Evolutionary conservation across 345 rosid genomes (phyloP).

Genomic region (Citrus trifoliata): DNA sequence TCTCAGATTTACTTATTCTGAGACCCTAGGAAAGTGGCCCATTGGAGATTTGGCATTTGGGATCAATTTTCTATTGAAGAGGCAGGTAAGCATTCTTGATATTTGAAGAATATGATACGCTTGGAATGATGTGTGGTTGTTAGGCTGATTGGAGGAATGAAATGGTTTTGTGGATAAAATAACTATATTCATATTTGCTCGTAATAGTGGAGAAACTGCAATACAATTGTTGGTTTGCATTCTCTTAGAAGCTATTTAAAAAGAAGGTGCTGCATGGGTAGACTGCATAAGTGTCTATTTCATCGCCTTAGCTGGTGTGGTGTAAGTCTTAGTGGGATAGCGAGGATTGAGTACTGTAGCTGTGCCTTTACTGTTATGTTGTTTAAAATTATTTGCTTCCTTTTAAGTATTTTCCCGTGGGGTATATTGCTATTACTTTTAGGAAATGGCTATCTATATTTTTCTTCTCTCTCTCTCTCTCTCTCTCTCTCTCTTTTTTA

Average conservation of each 20-base stretch:
- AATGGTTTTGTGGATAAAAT: neutral
- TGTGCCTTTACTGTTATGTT: neutral
- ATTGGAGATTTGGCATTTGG: constrained; percentile 97
- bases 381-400: neutral
- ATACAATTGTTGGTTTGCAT: neutral
- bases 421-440: neutral
- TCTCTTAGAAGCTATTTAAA: neutral
- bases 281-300: neutral
- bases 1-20: constrained; percentile 92
- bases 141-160: neutral
- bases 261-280: neutral
- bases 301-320: too few relatives aligned
- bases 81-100: constrained; percentile 65
- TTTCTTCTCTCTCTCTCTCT: neutral
- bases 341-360: neutral
- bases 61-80: constrained; percentile 84
- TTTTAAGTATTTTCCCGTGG: neutral
- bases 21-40: constrained; percentile 98
- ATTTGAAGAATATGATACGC: neutral
- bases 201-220: neutral
- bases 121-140: neutral
- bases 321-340: neutral
- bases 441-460: neutral
- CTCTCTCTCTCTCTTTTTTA: neutral
- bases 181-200: neutral